Conservation (phyloP, 2,329 filamentous ascomycete species). For the Rhinocladiella similis region DNA sequence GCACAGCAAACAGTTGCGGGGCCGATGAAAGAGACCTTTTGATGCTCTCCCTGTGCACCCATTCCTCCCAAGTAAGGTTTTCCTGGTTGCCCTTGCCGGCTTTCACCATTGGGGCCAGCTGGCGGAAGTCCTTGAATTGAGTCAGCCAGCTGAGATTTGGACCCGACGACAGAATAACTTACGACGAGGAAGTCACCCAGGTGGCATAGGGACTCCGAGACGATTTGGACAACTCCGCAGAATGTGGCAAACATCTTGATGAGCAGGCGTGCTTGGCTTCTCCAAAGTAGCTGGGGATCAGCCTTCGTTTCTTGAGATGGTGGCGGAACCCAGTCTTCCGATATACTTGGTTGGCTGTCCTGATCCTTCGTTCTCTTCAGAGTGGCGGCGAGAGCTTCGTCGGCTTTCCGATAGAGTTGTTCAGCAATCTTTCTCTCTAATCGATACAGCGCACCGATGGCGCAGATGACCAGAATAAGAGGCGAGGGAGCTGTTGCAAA, state of each 20-base stretch:
- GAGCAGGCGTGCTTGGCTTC: slow-evolving; percentile 34
- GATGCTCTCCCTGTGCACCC: slow-evolving; percentile 33
- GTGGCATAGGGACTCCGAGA: slow-evolving; percentile 28
- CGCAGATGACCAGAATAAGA: slow-evolving; percentile 37
- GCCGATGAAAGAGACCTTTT: slow-evolving; percentile 22
- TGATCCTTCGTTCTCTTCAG: slow-evolving; percentile 2
- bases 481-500: slow-evolving; percentile 32
- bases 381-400: slow-evolving; percentile 10
- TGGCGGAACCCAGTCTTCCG: slow-evolving; percentile 19
- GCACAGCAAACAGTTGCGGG: background rate
- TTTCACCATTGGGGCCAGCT: slow-evolving; percentile 14
- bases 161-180: background rate
- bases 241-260: slow-evolving; percentile 34
- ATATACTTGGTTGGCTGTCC: slow-evolving; percentile 13
- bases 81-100: slow-evolving; percentile 5
- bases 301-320: background rate
- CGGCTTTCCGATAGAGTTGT: slow-evolving; percentile 19
- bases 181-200: slow-evolving; percentile 23
- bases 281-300: slow-evolving; percentile 30
- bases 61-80: slow-evolving; percentile 31
- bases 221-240: slow-evolving; percentile 29
- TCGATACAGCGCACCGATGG: slow-evolving; percentile 37
- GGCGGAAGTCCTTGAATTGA: slow-evolving; percentile 14
- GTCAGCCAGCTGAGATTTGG: background rate
- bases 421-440: slow-evolving; percentile 35